Evolutionary conservation across 2,329 filamentous ascomycete species (phyloP).

Genomic region (Ceratocystis papillata): DNA sequence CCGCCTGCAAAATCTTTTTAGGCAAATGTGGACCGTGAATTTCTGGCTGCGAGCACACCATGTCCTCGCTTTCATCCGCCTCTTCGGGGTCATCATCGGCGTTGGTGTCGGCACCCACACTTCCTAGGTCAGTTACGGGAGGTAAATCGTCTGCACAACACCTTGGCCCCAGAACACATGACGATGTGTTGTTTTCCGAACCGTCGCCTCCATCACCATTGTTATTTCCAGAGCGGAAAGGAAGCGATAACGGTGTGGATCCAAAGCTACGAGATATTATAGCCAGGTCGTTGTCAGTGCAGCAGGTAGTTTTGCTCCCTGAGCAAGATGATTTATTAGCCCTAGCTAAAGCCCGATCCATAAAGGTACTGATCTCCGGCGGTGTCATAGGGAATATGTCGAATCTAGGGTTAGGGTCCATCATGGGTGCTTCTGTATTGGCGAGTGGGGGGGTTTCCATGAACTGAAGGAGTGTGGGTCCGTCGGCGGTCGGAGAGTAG

Average conservation of each 20-base stretch:
- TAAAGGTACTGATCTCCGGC: not conserved
- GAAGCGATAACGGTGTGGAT: not conserved
- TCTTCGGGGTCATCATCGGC: conserved; percentile 3
- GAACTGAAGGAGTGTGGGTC: not conserved
- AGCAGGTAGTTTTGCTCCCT: not conserved
- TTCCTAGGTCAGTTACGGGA: not conserved
- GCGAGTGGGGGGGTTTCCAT: not conserved
- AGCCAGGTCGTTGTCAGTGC: conserved; percentile 1
- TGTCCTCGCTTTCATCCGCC: conserved; percentile 11
- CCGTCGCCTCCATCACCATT: not conserved
- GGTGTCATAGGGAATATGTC: conserved; percentile 5
- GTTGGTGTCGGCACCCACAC: not conserved
- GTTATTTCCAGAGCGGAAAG: not conserved
- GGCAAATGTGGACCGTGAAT: conserved; percentile 19
- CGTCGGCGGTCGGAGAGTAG: not conserved
- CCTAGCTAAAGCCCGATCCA: not conserved
- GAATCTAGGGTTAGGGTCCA: conserved; percentile 1
- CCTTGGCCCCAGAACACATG: conserved; percentile 21
- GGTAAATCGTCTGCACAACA: conserved; percentile 23
- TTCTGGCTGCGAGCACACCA: conserved; percentile 15
- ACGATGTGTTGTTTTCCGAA: not conserved
- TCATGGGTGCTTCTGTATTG: not conserved
- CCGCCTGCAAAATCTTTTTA: conserved; percentile 3
- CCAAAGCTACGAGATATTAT: conserved; percentile 10
- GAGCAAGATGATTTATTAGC: not conserved